phyloP scores from a whole-genome alignment of 139 green algal species.

The Tetradesmus lagerheimii region DNA sequence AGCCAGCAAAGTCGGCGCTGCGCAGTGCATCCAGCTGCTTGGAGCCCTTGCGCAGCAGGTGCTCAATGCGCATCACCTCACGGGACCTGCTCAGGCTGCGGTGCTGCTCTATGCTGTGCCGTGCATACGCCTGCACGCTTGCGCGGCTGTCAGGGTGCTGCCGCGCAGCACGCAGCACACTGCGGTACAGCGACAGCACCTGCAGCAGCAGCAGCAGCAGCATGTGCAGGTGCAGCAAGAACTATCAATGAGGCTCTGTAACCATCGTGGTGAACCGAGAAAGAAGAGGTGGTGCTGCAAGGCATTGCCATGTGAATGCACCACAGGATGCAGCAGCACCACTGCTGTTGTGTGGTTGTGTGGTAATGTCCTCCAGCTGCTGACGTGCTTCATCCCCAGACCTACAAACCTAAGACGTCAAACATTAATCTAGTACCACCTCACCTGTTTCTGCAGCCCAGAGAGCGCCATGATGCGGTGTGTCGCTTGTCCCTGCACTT shows the following conservation, averaged over 20 bases:
- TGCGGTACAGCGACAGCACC: slow-evolving; percentile 34
- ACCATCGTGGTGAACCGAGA: too few species aligned
- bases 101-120: slow-evolving; percentile 18
- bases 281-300: background rate
- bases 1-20: background rate
- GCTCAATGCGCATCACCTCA: slow-evolving; percentile 30
- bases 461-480: slow-evolving; percentile 11
- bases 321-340: background rate
- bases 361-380: background rate
- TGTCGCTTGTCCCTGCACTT: background rate
- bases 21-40: slow-evolving; percentile 23
- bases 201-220: background rate
- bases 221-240: background rate
- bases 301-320: background rate
- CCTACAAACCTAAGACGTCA: too few species aligned
- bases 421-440: background rate
- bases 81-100: background rate
- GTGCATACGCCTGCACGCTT: background rate
- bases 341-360: background rate
- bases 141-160: background rate
- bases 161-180: background rate
- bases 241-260: too few species aligned
- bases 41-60: slow-evolving; percentile 24
- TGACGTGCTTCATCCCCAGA: background rate
- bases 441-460: slow-evolving; percentile 22